Evolutionary conservation across 106 monocot genomes (phyloP), one percentile per base, ranked within the genome.

Genomic region (Iris macrosiphon): DNA sequence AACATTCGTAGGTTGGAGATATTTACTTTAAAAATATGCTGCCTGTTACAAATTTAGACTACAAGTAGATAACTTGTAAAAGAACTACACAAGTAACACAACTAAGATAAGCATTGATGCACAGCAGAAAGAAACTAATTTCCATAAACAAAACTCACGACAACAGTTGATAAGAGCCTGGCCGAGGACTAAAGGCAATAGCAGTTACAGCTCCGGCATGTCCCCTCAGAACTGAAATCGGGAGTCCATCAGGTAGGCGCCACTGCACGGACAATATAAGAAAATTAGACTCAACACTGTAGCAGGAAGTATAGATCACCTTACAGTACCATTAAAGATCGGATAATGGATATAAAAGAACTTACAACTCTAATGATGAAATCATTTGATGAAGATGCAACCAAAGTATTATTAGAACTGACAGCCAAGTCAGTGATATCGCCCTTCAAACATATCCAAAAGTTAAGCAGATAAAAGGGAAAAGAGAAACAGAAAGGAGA

Each of bases 121-220:
- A n/a, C n/a, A n/a, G n/a, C n/a, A n/a, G n/a, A n/a, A n/a, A n/a
- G n/a, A n/a, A n/a, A n/a, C n/a, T n/a, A n/a, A n/a, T n/a, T n/a
- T n/a, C n/a, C n/a, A n/a, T n/a, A 35, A 37, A 66, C 1, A 58
- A 55, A 10, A 84, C 91, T 84, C 63, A 98, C 98, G 98, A 98
- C 58, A 98, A 80, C 54, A 98, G 83, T 51, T 98, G 98, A 54
- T 84, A 91, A 35, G 10, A n/a, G 28, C 71, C 70, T 16, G 57
- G 69, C 55, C 91, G 77, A 27, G 98, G 98, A 68, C 91, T 98
- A 69, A 98, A 98, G 25, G 83, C 87, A 66, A 98, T 91, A 54
- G 98, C 98, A 73, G 98, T 98, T 45, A 98, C 98, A 59, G 67
- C 80, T 67, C 73, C 79, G 55, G 80, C 84, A 59, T 98, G 98